Conservation (phyloP, 148 eudicot genomes). For the Silene uniflora region DNA sequence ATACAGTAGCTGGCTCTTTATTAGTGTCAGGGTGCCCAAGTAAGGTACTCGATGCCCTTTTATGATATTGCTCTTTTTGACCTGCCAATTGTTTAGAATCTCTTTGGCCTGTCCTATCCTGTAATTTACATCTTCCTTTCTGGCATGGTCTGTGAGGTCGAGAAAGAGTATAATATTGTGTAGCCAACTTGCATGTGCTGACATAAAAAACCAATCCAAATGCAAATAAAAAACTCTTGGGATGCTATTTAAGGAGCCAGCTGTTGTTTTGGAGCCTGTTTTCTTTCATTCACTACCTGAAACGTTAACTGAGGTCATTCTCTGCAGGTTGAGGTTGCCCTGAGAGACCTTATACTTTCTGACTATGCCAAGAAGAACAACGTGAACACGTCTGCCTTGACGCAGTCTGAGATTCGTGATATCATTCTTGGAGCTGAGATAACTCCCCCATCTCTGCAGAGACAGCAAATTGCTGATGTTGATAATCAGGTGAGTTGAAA, state of each 20-base stretch:
- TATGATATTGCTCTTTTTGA: no score
- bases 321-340: constrained; percentile 94
- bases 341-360: constrained; percentile 91
- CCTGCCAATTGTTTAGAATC: no score
- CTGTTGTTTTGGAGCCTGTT: neutral
- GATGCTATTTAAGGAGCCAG: no score
- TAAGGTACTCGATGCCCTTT: neutral
- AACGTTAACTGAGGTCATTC: neutral
- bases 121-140: no score
- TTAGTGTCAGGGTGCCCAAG: neutral
- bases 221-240: no score
- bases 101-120: no score
- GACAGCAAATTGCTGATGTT: constrained; percentile 97
- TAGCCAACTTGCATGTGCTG: no score
- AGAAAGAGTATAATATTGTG: no score
- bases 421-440: constrained; percentile 98
- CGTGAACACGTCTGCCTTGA: constrained; percentile 92
- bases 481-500: constrained; percentile 58
- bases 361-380: constrained; percentile 99
- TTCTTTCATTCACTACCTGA: neutral
- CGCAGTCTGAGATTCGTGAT: constrained; percentile 97
- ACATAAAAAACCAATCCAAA: no score
- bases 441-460: constrained; percentile 94
- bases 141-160: no score
- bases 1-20: neutral